Evolutionary conservation across 495 filamentous ascomycete genomes (phyloP).

Genomic region (Aspergillus funiculosus): DNA sequence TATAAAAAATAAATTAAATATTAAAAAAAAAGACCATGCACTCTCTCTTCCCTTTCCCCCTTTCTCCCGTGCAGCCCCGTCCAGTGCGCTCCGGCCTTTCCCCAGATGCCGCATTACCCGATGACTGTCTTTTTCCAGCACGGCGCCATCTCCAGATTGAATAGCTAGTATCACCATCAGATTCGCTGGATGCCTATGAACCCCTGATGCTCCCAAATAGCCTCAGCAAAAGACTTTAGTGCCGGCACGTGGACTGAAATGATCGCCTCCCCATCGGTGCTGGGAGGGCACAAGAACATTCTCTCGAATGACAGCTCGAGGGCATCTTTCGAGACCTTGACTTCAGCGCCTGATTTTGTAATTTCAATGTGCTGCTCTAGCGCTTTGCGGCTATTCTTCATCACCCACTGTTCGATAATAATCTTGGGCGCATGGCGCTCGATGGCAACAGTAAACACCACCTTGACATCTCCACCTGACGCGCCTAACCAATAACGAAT

Average conservation of each 20-base stretch:
- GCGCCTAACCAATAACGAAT: constrained; percentile 3
- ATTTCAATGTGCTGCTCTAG: constrained; percentile 2
- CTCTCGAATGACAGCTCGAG: constrained; percentile 5
- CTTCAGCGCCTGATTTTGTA: constrained; percentile 2
- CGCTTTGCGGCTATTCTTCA: background rate
- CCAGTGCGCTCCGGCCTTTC: no score
- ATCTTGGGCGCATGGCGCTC: constrained; percentile 3
- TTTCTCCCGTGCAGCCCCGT: no score
- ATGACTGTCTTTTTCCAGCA: background rate
- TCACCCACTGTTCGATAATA: constrained; percentile 7
- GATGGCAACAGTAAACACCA: constrained; percentile 5
- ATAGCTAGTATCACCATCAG: background rate
- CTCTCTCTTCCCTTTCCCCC: no score
- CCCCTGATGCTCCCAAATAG: constrained; percentile 3
- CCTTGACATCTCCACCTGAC: constrained; percentile 5
- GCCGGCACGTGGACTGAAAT: constrained; percentile 5
- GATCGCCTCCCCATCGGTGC: background rate
- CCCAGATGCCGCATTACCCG: no score
- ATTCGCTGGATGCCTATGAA: constrained; percentile 1
- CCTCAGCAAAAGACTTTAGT: constrained; percentile 1
- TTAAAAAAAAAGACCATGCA: no score
- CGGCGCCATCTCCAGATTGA: background rate
- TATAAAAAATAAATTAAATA: no score
- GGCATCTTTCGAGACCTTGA: constrained; percentile 1
- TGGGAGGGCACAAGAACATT: constrained; percentile 1